Evolutionary conservation across 2,329 filamentous ascomycete genomes (phyloP).

Genomic region (Chrysoporthe deuterocubensis): DNA sequence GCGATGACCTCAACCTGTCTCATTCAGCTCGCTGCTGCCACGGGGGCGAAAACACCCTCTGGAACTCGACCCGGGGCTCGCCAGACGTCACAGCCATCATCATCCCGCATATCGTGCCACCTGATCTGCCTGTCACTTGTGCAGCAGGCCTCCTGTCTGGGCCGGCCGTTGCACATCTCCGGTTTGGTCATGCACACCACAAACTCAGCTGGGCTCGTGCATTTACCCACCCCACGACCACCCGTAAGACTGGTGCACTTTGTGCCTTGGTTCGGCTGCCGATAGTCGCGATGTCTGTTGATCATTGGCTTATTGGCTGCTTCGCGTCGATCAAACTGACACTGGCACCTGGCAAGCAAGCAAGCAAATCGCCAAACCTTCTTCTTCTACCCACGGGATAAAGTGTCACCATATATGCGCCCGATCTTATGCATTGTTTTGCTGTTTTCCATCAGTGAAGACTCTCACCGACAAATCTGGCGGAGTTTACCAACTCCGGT

Average conservation of each 20-base stretch:
- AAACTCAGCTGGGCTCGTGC: background rate
- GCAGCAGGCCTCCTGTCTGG: slow-evolving; percentile 3
- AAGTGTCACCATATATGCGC: too few species aligned
- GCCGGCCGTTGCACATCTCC: background rate
- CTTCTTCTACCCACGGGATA: too few species aligned
- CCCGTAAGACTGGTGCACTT: background rate
- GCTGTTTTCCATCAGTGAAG: background rate
- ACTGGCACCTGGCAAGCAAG: too few species aligned
- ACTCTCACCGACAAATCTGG: background rate
- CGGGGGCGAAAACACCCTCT: background rate
- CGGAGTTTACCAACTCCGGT: slow-evolving; percentile 7
- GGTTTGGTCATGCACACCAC: slow-evolving; percentile 2
- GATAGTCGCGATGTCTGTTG: background rate
- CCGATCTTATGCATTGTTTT: background rate
- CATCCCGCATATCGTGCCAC: slow-evolving; percentile 4
- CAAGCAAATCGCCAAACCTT: too few species aligned
- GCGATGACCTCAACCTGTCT: slow-evolving; percentile 4
- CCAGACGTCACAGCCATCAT: slow-evolving; percentile 14
- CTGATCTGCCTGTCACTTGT: slow-evolving; percentile 20
- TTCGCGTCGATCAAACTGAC: too few species aligned
- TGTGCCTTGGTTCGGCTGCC: slow-evolving; percentile 3
- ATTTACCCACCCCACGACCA: background rate
- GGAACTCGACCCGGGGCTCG: background rate
- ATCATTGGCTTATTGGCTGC: background rate
- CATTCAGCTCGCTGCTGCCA: background rate